Percentiles rank a stretch among this genome's conserved stretches.
Conservation (phyloP, 2,329 filamentous ascomycete genomes). For the Stagonosporopsis chrysanthemi region DNA sequence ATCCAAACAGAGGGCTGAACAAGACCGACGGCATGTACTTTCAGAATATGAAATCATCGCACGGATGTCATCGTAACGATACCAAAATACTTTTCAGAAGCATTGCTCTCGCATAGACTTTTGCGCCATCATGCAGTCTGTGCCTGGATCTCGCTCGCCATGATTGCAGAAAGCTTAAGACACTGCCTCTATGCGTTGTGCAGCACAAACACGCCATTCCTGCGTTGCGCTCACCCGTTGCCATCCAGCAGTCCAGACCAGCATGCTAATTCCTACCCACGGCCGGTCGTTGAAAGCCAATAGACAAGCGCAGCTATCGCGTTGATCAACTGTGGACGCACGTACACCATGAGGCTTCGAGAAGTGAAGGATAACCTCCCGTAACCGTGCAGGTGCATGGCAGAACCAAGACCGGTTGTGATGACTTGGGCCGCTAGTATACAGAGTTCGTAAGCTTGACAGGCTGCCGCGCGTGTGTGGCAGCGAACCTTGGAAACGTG, state of each 20-base stretch:
- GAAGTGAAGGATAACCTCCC: neutral
- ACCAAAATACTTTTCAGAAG: neutral
- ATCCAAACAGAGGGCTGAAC: too few relatives aligned
- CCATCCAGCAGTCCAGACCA: neutral
- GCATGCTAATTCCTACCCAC: neutral
- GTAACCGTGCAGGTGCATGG: neutral
- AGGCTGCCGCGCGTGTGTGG: neutral
- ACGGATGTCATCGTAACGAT: neutral
- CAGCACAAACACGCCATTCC: neutral
- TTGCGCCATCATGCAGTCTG: neutral
- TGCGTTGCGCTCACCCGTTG: neutral
- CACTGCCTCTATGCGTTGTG: neutral
- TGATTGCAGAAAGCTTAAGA: neutral
- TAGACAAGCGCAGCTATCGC: neutral
- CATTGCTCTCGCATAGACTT: neutral
- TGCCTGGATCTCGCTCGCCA: neutral
- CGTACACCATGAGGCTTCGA: neutral
- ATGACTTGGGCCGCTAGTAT: neutral
- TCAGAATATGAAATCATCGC: neutral
- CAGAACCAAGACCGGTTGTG: neutral
- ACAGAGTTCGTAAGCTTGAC: neutral
- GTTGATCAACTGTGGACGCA: neutral
- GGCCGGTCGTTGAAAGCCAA: neutral
- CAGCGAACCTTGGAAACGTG: neutral
- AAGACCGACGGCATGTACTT: too few relatives aligned